Conservation (phyloP, 352 stramenopile genomes). For the Globisporangium megalacanthum region DNA sequence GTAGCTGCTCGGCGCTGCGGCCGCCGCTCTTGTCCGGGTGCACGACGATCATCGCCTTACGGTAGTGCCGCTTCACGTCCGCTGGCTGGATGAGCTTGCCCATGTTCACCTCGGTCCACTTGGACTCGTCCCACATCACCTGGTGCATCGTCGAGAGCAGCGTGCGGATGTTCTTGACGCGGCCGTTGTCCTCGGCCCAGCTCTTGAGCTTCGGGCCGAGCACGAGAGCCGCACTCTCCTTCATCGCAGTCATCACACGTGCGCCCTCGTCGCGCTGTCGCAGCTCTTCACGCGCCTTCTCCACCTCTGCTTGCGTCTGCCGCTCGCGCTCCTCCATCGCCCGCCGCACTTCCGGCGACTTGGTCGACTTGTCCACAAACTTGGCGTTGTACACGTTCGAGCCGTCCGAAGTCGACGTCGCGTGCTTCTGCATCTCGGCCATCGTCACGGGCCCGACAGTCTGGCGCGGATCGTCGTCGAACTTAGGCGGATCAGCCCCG, state of each 20-base stretch:
- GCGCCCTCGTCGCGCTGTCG: slow-evolving; percentile 60
- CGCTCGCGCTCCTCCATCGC: slow-evolving; percentile 84
- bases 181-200: slow-evolving; percentile 84
- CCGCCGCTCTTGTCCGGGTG: slow-evolving; percentile 88
- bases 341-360: slow-evolving; percentile 63
- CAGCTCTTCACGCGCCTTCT: slow-evolving; percentile 68
- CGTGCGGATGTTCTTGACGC: slow-evolving; percentile 88
- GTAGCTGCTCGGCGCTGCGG: slow-evolving; percentile 79
- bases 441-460: slow-evolving; percentile 79
- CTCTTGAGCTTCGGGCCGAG: slow-evolving; percentile 71
- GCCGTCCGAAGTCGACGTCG: slow-evolving; percentile 60
- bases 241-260: slow-evolving; percentile 54
- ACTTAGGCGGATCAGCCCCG: slow-evolving; percentile 45
- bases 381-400: slow-evolving; percentile 86
- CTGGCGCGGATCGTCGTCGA: slow-evolving; percentile 74
- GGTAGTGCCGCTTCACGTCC: slow-evolving; percentile 90
- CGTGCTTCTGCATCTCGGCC: slow-evolving; percentile 73
- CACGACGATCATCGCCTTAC: slow-evolving; percentile 91
- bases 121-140: slow-evolving; percentile 88
- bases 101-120: slow-evolving; percentile 88
- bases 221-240: slow-evolving; percentile 47
- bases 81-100: slow-evolving; percentile 87
- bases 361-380: slow-evolving; percentile 79
- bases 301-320: slow-evolving; percentile 62
- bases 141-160: slow-evolving; percentile 89